phyloP scores from a whole-genome alignment of 2,329 filamentous ascomycete species.

The Hypoxylon sp. region DNA sequence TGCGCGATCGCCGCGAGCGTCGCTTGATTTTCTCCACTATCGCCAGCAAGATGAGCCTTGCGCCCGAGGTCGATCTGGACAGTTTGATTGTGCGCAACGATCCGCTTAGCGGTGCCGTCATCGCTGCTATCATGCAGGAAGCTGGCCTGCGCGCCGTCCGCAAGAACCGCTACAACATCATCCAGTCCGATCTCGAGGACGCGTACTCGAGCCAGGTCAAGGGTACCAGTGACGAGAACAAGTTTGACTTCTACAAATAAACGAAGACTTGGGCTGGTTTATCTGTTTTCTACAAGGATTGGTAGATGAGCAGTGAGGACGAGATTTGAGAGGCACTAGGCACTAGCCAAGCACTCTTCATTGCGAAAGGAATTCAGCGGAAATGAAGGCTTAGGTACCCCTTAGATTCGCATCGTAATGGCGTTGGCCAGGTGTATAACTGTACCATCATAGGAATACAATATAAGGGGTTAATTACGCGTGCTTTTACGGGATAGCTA shows the following conservation, averaged over 20 bases:
- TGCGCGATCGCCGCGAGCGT: constrained; percentile 93
- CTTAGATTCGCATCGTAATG: constrained; percentile 9
- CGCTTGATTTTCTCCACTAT: constrained; percentile 98
- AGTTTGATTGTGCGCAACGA: constrained; percentile 97
- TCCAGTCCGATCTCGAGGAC: constrained; percentile 95
- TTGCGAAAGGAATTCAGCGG: constrained; percentile 7
- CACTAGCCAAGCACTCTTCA: not conserved
- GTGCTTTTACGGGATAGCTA: not conserved
- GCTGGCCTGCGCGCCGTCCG: constrained; percentile 92
- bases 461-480: constrained; percentile 22
- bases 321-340: not conserved
- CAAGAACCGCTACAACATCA: constrained; percentile 99
- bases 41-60: constrained; percentile 95
- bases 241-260: constrained; percentile 95
- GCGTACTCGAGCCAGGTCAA: constrained; percentile 98
- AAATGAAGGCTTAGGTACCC: constrained; percentile 1
- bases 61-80: constrained; percentile 96
- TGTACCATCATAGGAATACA: constrained; percentile 41
- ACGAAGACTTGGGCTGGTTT: not conserved
- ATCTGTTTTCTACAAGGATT: not conserved
- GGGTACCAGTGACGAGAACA: constrained; percentile 75
- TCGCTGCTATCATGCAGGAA: constrained; percentile 99
- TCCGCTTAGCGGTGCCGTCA: constrained; percentile 93
- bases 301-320: not conserved
- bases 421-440: constrained; percentile 33